phyloP scores from a whole-genome alignment of 225 moss, liverwort and hornwort species.

The Physcomitrium patens region DNA sequence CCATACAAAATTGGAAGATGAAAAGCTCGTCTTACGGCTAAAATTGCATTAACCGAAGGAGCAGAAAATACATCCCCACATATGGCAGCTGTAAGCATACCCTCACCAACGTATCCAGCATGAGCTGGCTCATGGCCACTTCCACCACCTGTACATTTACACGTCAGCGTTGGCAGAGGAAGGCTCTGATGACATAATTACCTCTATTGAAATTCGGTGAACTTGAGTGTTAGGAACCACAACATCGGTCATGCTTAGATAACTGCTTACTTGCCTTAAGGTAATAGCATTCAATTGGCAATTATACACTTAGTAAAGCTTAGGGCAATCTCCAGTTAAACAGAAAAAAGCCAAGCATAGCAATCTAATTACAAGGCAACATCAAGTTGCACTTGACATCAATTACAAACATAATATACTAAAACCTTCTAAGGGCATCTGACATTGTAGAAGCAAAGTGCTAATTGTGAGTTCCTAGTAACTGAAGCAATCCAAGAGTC shows the following conservation, averaged over 20 bases:
- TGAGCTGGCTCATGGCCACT: constrained; percentile 99
- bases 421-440: not conserved
- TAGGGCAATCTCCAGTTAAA: no score
- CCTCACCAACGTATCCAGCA: constrained; percentile 91
- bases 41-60: constrained; percentile 72
- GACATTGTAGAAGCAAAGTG: constrained; percentile 7
- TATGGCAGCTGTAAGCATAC: constrained; percentile 97
- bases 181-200: constrained; percentile 12
- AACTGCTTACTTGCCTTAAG: constrained; percentile 8
- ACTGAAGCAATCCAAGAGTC: constrained; percentile 9
- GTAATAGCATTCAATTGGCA: constrained; percentile 8
- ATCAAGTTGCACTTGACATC: no score
- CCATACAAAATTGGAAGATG: constrained; percentile 21
- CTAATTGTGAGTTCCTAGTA: constrained; percentile 13
- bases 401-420: not conserved
- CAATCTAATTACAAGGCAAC: no score
- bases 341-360: no score
- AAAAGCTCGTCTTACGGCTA: constrained; percentile 73
- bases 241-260: not conserved
- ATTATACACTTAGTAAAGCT: not conserved
- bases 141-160: constrained; percentile 78
- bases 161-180: constrained; percentile 28
- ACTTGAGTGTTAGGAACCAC: not conserved
- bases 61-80: constrained; percentile 95
- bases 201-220: constrained; percentile 1